Evolutionary conservation across 148 eudicot species (phyloP), one percentile per base, ranked within the genome.

Genomic region (Heliosperma pusillum): DNA sequence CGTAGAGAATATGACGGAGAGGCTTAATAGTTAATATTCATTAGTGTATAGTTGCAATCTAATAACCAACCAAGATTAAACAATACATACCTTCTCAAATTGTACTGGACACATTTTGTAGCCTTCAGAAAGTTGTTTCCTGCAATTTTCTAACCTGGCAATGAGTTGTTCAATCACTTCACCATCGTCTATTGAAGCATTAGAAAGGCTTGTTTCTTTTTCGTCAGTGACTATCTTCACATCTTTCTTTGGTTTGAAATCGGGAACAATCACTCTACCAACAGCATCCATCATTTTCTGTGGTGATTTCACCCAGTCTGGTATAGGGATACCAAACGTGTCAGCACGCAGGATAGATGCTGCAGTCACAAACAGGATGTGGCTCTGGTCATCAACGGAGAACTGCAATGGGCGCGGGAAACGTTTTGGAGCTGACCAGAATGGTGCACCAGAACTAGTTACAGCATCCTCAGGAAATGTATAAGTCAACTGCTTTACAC

Each of bases 341-440:
- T 88, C 89, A 10, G 94, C 94, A 65, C 91, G 86, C 63, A 90
- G 60, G 58, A 83, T 76, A 22, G 94, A 75, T 61, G 85, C 91
- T 5, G 91, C 87, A 79, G 75, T 76, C 17, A 86, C 80, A 79
- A 76, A 86, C 27, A 82, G 56, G 72, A 88, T 86, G 73, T 88
- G 87, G 69, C 87, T 79, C 20, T 74, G 71, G 66, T 90, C 94
- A 36, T 80, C 78, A 71, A 57, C 80, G 21, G 94, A 88, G 77
- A 88, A 90, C 76, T 88, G 83, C 76, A 90, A 77, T 5, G 91
- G 88, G 47, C 84, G 88, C 0, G 94, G 94, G 62, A 88, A 90
- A 53, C 94, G 91, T 76, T 90, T 90, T 71, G 94, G 94, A 1
- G 94, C 90, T 67, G 94, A 90, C 94, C 94, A 90, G 77, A 90